phyloP scores from a whole-genome alignment of 345 rosid species.

The Eutrema yunnanense region DNA sequence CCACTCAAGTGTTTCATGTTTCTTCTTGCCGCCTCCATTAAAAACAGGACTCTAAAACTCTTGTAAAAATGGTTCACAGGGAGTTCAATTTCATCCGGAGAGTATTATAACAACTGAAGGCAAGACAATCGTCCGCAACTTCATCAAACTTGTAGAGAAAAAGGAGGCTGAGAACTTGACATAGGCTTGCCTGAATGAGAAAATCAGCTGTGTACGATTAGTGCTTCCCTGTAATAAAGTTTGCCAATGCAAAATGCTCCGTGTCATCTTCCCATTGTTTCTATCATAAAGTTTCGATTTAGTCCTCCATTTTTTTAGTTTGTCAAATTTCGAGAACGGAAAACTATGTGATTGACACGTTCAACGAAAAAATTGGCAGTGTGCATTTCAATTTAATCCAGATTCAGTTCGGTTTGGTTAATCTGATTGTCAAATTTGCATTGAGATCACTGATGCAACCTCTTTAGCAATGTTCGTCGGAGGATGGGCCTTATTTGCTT shows the following conservation, averaged over 20 bases:
- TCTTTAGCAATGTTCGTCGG: background rate
- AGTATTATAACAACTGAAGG: constrained; percentile 87
- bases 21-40: background rate
- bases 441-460: background rate
- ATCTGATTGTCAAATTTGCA: background rate
- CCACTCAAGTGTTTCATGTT: background rate
- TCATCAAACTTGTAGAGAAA: constrained; percentile 54
- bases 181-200: constrained; percentile 13
- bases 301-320: background rate
- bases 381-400: background rate
- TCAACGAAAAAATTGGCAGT: background rate
- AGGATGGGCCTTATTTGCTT: no score
- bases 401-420: background rate
- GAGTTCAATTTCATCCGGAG: constrained; percentile 96
- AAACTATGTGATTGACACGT: background rate
- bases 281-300: background rate
- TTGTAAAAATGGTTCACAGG: constrained; percentile 38
- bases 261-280: background rate
- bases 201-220: background rate
- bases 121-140: constrained; percentile 65
- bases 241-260: constrained; percentile 11
- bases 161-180: constrained; percentile 47
- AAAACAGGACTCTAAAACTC: background rate
- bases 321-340: background rate
- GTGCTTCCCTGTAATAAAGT: background rate